These are phyloP conservation scores for Fusarium udum DNA, from an alignment of 2,329 filamentous ascomycete species.

Conservation along the genomic window DNA sequence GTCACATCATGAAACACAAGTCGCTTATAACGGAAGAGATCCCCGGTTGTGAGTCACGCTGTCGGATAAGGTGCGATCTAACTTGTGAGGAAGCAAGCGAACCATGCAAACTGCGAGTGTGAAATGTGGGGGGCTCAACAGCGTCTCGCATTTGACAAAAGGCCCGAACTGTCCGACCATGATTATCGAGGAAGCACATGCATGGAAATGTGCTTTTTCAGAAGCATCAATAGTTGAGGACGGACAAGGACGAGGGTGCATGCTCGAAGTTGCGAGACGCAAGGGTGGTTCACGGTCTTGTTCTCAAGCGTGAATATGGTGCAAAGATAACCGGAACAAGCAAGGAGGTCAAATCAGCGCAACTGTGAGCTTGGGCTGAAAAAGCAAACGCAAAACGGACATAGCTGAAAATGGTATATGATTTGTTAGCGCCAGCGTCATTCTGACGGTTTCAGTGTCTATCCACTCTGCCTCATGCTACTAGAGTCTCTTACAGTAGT, in stretches of 20 bases:
- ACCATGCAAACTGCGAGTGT: slow-evolving; percentile 22
- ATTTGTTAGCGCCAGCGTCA: slow-evolving; percentile 39
- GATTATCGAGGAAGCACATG: neutral
- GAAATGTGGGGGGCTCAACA: slow-evolving; percentile 25
- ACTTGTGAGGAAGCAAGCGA: slow-evolving; percentile 16
- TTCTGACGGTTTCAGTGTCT: slow-evolving; percentile 17
- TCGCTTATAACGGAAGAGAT: slow-evolving; percentile 29
- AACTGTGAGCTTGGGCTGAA: slow-evolving; percentile 3
- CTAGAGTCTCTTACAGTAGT: slow-evolving; percentile 5
- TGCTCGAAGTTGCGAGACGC: slow-evolving; percentile 20
- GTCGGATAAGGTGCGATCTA: slow-evolving; percentile 10
- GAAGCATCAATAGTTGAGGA: slow-evolving; percentile 7
- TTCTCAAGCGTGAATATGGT: slow-evolving; percentile 40
- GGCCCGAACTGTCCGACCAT: neutral
- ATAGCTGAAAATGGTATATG: slow-evolving; percentile 18
- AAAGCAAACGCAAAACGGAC: slow-evolving; percentile 27
- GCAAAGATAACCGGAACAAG: slow-evolving; percentile 18
- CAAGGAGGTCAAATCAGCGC: slow-evolving; percentile 4
- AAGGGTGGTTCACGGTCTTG: slow-evolving; percentile 39
- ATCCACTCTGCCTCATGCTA: slow-evolving; percentile 12
- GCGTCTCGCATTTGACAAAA: slow-evolving; percentile 16
- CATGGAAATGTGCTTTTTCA: neutral
- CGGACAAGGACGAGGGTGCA: slow-evolving; percentile 21
- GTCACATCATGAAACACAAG: slow-evolving; percentile 36
- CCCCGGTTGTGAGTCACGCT: slow-evolving; percentile 38